Evolutionary conservation across 306 rosid species (phyloP), one percentile per base, ranked within the genome.

Genomic region (Herpetospermum pedunculosum): DNA sequence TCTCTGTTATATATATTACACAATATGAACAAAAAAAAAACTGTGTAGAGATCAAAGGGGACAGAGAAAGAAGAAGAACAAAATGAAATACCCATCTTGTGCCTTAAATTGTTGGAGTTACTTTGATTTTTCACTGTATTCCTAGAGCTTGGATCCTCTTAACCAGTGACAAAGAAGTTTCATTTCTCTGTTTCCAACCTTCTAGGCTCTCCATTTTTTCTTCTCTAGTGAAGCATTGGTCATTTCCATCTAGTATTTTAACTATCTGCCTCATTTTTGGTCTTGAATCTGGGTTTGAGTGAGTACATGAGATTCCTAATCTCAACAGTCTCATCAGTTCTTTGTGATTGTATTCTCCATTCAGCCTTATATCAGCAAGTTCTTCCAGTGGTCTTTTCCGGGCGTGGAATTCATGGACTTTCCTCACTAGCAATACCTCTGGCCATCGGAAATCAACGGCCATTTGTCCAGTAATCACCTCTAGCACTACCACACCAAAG

Each of bases 71-170:
- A 79, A 49, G 37, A 19, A 10, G 67, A 67, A 5, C 5, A 68
- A 46, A 44, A 18, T 44, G 48, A n/a, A 63, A 34, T n/a, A 37
- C 47, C 9, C 69, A 32, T 60, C 69, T 60, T 29, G 40, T 58
- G 65, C 38, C 65, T 58, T 29, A 29, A 29, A 58, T 54, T 53
- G 60, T 59, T 59, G 26, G 72, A 11, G 18, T 21, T 32, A 12
- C 37, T 30, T 29, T 32, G 69, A 32, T 37, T 32, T 50, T 75
- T 90, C 87, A 93, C 75, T 89, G 97, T 77, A 93, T 90, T 67
- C 98, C 98, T 19, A 93, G 85, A 81, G 94, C 96, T 84, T 93
- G 97, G 79, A 93, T 89, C 77, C 98, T 86, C 85, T 53, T 88
- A 67, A 89, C 76, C 78, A 87, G 64, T 8, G 88, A 83, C 88